Evolutionary conservation across 306 rosid genomes (phyloP), one percentile per base, ranked within the genome.

Genomic region (Fragaria vesca): DNA sequence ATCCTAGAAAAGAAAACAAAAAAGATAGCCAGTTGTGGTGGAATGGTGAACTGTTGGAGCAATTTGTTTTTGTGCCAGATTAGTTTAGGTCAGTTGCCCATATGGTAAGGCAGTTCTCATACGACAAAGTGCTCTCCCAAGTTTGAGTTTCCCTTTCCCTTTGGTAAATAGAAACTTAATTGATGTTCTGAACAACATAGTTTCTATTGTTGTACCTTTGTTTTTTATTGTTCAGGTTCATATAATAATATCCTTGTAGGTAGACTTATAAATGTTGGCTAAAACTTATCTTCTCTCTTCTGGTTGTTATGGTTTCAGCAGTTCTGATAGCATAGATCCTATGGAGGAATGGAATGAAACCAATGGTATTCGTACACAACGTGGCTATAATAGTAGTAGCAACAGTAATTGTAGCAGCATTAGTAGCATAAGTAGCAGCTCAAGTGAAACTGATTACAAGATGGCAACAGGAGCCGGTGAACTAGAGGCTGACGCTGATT

Each of bases 401-500:
- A 93, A 89, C 86, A 95, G 99, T 82, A 93, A 95, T 75, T 89
- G 89, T 75, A 93, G 99, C 93, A 95, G 97, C 88, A 86, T 89
- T 76, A 91, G 97, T 81, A 91, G 96, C 93, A 76, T 91, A 87
- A 91, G 98, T 82, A 90, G 91, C 88, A 91, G 97, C 83, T 88
- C 95, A 66, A 93, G 91, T 75, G 97, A 93, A 69, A 95, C 96
- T 79, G 99, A 91, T 84, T 77, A 86, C 88, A 93, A 83, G 87
- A 83, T 84, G 84, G 80, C 81, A 21, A 75, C 86, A n/a, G 98
- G 93, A 81, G 88, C 84, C 78, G 88, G 85, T 65, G 99, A 95
- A 74, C 91, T 93, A 30, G 99, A 95, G 90, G 97, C 97, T 13
- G 99, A 95, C 84, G 98, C 98, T 70, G 98, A 95, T 89, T 95